A percentile compares a stretch with the other conserved stretches of the same genome.
Evolutionary conservation across 768 basidiomycete species (phyloP).

Genomic region (Auricularia sp.): DNA sequence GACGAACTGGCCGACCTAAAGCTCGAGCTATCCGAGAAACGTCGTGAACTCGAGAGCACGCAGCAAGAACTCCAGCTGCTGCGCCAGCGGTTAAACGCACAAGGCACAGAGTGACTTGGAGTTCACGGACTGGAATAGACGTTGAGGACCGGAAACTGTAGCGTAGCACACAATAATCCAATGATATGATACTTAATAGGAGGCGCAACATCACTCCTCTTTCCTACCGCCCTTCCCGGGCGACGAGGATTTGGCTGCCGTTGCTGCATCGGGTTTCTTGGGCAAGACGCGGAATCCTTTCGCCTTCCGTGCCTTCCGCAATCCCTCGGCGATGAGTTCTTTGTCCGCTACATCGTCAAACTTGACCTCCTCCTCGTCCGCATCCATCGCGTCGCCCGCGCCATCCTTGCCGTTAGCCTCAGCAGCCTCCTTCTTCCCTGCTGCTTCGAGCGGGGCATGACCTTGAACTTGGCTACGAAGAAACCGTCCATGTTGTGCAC

Average conservation of each 20-base stretch:
- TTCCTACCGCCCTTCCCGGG: background rate
- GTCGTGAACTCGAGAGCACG: background rate
- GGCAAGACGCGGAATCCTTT: constrained; percentile 61
- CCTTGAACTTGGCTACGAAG: constrained; percentile 96
- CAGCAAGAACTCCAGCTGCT: background rate
- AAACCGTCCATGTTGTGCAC: constrained; percentile 99
- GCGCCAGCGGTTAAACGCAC: background rate
- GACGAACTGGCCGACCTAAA: constrained; percentile 41
- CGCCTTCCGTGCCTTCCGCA: constrained; percentile 64
- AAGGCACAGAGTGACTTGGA: background rate
- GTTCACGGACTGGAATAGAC: background rate
- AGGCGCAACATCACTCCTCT: too few relatives aligned
- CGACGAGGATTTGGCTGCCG: background rate
- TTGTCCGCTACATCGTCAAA: constrained; percentile 74
- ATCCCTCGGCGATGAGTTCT: constrained; percentile 67
- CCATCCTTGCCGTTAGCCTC: constrained; percentile 20
- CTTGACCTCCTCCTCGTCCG: constrained; percentile 24
- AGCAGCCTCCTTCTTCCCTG: constrained; percentile 17
- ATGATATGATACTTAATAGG: too few relatives aligned
- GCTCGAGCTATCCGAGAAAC: constrained; percentile 35
- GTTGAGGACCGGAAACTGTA: too few relatives aligned
- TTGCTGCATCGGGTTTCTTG: constrained; percentile 25
- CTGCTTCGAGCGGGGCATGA: constrained; percentile 63
- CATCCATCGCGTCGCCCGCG: constrained; percentile 25
- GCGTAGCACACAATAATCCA: too few relatives aligned